Conservation (phyloP, 1,284 basidiomycete species). For the Anthracocystis setariae region DNA sequence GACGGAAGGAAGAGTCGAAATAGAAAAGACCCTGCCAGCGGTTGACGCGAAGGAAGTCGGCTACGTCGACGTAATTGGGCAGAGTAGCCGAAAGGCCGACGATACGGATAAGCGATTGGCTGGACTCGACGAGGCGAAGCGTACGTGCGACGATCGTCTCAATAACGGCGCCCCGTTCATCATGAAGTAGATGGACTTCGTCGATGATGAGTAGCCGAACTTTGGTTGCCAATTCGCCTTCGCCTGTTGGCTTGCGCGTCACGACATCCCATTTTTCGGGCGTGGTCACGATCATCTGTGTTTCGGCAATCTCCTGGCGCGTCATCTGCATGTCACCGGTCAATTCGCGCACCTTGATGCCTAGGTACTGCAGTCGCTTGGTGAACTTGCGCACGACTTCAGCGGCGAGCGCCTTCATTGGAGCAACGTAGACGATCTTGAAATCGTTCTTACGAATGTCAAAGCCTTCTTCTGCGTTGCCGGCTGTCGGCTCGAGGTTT, state of each 20-base stretch:
- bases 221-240: slow-evolving; percentile 86
- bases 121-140: slow-evolving; percentile 91
- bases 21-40: slow-evolving; percentile 92
- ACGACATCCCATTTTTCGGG: slow-evolving; percentile 99
- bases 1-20: slow-evolving; percentile 97
- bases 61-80: slow-evolving; percentile 96
- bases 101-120: slow-evolving; percentile 96
- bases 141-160: slow-evolving; percentile 98
- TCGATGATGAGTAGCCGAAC: slow-evolving; percentile 96
- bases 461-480: slow-evolving; percentile 42
- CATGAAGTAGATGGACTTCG: slow-evolving; percentile 96
- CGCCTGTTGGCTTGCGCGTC: slow-evolving; percentile 94
- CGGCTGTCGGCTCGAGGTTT: slow-evolving; percentile 75
- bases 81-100: slow-evolving; percentile 97
- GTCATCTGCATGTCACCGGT: slow-evolving; percentile 99
- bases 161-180: slow-evolving; percentile 97
- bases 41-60: slow-evolving; percentile 92
- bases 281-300: slow-evolving; percentile 98
- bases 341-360: slow-evolving; percentile 86
- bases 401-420: slow-evolving; percentile 97
- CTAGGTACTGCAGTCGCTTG: slow-evolving; percentile 89
- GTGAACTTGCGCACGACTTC: slow-evolving; percentile 94
- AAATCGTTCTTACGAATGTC: slow-evolving; percentile 71
- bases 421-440: slow-evolving; percentile 98
- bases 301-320: slow-evolving; percentile 89